phyloP scores from a whole-genome alignment of 257 asterid genomes.

The Solanum dulcamara region DNA sequence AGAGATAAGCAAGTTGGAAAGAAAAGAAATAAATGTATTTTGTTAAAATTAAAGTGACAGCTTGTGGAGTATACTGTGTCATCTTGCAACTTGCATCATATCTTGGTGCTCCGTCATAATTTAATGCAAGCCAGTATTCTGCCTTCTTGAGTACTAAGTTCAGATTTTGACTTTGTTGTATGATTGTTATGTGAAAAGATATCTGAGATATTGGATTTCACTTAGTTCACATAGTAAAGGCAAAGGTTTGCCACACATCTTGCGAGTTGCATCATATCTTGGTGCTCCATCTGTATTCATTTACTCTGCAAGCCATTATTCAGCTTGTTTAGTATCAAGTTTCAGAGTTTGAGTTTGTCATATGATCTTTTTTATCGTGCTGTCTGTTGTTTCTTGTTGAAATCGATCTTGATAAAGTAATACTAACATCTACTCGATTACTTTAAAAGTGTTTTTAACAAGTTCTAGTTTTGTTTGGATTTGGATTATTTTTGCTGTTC shows the following conservation, averaged over 20 bases:
- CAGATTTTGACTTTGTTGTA: too few relatives aligned
- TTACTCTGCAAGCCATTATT: background rate
- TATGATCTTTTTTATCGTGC: background rate
- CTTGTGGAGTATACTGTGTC: too few relatives aligned
- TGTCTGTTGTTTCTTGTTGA: background rate
- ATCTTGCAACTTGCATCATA: too few relatives aligned
- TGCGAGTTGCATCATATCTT: slow-evolving; percentile 88
- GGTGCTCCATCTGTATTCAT: slow-evolving; percentile 74
- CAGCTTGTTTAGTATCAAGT: background rate
- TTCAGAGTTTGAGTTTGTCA: background rate
- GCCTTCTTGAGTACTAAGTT: too few relatives aligned
- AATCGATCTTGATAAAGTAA: background rate
- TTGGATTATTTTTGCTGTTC: background rate
- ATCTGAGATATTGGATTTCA: slow-evolving; percentile 10
- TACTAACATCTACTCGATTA: background rate
- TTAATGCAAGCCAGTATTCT: too few relatives aligned
- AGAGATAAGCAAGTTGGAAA: too few relatives aligned
- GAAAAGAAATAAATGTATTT: too few relatives aligned
- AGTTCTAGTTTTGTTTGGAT: background rate
- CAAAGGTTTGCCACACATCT: slow-evolving; percentile 46
- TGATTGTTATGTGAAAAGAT: too few relatives aligned
- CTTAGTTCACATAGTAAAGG: too few relatives aligned
- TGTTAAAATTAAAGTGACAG: too few relatives aligned
- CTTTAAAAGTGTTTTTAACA: background rate
- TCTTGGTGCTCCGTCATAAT: too few relatives aligned